Evolutionary conservation across 2,329 filamentous ascomycete species (phyloP).

Genomic region (Helminthosporium solani): DNA sequence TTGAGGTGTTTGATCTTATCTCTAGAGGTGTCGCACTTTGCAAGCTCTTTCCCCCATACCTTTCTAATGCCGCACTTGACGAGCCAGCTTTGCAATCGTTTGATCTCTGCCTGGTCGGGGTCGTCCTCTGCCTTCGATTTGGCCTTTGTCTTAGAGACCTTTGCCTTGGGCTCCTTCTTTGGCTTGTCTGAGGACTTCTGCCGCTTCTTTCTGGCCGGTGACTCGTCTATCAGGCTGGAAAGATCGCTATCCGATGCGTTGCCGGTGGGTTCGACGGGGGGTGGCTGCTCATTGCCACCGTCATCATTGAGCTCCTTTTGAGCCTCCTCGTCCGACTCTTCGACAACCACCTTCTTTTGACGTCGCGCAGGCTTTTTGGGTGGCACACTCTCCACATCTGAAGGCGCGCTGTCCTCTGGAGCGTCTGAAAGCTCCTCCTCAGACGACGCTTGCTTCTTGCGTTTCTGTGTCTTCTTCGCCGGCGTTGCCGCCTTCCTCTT

Average conservation of each 20-base stretch:
- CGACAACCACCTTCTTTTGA: slow-evolving; percentile 26
- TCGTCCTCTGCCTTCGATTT: slow-evolving; percentile 47
- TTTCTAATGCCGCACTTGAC: slow-evolving; percentile 90
- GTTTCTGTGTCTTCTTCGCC: slow-evolving; percentile 34
- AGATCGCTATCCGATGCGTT: slow-evolving; percentile 61
- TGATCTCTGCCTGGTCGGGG: slow-evolving; percentile 76
- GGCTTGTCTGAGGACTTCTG: slow-evolving; percentile 38
- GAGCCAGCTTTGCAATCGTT: slow-evolving; percentile 81
- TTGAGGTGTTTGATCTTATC: slow-evolving; percentile 83
- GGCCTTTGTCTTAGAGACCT: slow-evolving; percentile 42
- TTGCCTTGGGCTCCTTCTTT: slow-evolving; percentile 29
- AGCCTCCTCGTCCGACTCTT: slow-evolving; percentile 32
- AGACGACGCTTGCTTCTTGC: slow-evolving; percentile 25
- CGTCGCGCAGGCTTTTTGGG: slow-evolving; percentile 26
- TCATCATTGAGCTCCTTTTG: slow-evolving; percentile 21
- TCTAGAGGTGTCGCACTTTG: slow-evolving; percentile 68
- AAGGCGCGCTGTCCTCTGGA: slow-evolving; percentile 21
- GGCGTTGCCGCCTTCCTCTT: slow-evolving; percentile 34
- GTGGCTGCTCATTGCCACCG: slow-evolving; percentile 13
- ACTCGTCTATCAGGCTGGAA: slow-evolving; percentile 77
- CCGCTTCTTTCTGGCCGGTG: slow-evolving; percentile 60
- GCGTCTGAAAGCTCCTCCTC: slow-evolving; percentile 35
- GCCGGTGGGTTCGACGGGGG: slow-evolving; percentile 14
- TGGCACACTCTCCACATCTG: slow-evolving; percentile 29
- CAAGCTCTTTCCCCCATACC: slow-evolving; percentile 84